phyloP scores from a whole-genome alignment of 2,329 filamentous ascomycete species.

The Didymellaceae sp. region DNA sequence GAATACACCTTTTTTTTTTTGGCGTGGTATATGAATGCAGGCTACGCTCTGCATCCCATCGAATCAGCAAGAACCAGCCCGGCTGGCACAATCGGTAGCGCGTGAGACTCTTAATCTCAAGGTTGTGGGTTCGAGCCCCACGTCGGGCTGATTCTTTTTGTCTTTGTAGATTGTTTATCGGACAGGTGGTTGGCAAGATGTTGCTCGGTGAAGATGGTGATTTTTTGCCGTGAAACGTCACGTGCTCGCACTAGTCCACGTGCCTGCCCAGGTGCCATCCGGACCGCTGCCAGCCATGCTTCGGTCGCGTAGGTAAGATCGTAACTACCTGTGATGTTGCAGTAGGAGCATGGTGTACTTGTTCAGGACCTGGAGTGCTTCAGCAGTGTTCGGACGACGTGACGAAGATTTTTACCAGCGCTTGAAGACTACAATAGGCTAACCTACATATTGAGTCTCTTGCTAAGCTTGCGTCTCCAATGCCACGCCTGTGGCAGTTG shows the following conservation, averaged over 20 bases:
- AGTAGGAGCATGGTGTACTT: no score
- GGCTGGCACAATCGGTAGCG: conserved; percentile 39
- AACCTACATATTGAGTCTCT: no score
- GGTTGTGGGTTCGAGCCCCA: conserved; percentile 63
- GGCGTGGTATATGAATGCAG: neutral
- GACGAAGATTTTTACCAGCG: neutral
- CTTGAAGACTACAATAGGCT: neutral
- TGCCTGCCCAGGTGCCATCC: neutral
- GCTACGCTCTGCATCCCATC: neutral
- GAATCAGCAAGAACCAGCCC: conserved; percentile 21
- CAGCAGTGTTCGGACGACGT: neutral
- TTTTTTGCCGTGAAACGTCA: no score
- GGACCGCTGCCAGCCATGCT: no score
- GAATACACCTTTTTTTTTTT: no score
- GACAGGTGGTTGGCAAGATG: neutral
- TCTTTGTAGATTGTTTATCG: neutral
- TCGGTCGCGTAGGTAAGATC: neutral
- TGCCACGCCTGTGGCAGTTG: no score
- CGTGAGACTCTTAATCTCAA: conserved; percentile 32
- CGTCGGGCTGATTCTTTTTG: conserved; percentile 30
- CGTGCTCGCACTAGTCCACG: conserved; percentile 1
- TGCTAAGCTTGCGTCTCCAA: no score
- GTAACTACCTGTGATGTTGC: no score
- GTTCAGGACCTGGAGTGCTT: no score
- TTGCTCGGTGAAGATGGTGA: neutral